Evolutionary conservation across 371 early-diverging fungal species (phyloP).

Genomic region (Mortierella sp.): DNA sequence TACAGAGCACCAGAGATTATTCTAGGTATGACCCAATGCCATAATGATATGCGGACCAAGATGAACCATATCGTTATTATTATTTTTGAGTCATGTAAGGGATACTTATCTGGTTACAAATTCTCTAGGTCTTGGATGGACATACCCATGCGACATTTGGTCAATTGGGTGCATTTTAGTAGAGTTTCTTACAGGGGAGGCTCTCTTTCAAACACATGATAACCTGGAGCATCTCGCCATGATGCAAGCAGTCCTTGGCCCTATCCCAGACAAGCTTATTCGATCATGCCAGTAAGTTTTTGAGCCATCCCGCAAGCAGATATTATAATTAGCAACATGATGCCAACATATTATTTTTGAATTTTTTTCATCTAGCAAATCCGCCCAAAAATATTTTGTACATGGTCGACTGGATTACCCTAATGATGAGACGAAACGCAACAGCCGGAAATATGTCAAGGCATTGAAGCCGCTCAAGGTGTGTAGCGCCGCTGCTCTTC

Average conservation of each 20-base stretch:
- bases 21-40: slow-evolving; percentile 62
- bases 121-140: slow-evolving; percentile 83
- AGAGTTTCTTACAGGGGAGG: slow-evolving; percentile 95
- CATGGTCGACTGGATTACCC: slow-evolving; percentile 76
- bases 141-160: slow-evolving; percentile 98
- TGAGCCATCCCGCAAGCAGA: background rate
- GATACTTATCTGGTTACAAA: background rate
- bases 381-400: slow-evolving; percentile 71
- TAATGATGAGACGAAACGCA: slow-evolving; percentile 67
- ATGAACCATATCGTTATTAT: background rate
- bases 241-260: slow-evolving; percentile 78
- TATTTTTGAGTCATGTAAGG: background rate
- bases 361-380: slow-evolving; percentile 44
- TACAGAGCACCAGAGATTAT: slow-evolving; percentile 98
- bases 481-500: slow-evolving; percentile 1
- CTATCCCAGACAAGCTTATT: slow-evolving; percentile 61
- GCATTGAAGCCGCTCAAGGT: slow-evolving; percentile 71
- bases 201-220: slow-evolving; percentile 94
- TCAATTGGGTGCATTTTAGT: slow-evolving; percentile 96
- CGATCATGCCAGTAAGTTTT: slow-evolving; percentile 58
- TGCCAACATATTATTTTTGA: background rate
- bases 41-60: background rate
- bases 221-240: slow-evolving; percentile 83
- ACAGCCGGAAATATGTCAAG: slow-evolving; percentile 78
- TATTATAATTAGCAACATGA: background rate